Percentiles rank a stretch among this genome's conserved stretches.
Conservation (phyloP, 345 rosid species). For the Ceriops zippeliana region DNA sequence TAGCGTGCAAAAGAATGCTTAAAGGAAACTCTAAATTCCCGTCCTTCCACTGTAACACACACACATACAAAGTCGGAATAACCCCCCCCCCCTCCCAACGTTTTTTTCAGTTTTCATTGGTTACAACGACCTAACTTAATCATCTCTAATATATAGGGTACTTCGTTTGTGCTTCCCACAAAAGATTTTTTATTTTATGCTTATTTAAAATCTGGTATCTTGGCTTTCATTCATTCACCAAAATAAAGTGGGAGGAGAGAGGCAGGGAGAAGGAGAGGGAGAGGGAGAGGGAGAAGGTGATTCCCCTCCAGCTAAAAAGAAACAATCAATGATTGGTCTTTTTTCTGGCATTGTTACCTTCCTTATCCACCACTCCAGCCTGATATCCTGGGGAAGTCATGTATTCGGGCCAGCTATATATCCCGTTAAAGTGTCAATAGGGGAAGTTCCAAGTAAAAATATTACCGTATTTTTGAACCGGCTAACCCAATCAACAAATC, state of each 20-base stretch:
- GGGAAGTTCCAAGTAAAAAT: constrained; percentile 20
- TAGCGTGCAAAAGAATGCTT: too few relatives aligned
- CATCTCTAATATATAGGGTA: background rate
- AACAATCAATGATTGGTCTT: constrained; percentile 27
- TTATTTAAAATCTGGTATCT: constrained; percentile 1
- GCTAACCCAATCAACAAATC: constrained; percentile 21
- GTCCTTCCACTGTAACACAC: too few relatives aligned
- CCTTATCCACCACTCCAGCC: constrained; percentile 37
- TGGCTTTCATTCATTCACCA: constrained; percentile 13
- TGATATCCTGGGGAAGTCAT: constrained; percentile 1
- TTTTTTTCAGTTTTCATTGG: background rate
- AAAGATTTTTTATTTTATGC: background rate
- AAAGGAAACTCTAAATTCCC: too few relatives aligned
- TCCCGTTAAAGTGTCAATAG: too few relatives aligned
- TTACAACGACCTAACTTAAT: constrained; percentile 1
- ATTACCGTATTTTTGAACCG: background rate
- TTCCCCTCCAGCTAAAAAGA: constrained; percentile 42
- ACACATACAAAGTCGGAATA: too few relatives aligned
- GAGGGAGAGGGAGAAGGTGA: constrained; percentile 19
- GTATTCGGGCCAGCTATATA: too few relatives aligned
- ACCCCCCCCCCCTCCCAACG: too few relatives aligned
- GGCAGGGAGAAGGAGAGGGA: constrained; percentile 1
- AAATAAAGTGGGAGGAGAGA: background rate
- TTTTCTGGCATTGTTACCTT: constrained; percentile 20
- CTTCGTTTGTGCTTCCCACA: constrained; percentile 8